Conservation (phyloP, 257 asterid species). For the Henckelia pumila region DNA sequence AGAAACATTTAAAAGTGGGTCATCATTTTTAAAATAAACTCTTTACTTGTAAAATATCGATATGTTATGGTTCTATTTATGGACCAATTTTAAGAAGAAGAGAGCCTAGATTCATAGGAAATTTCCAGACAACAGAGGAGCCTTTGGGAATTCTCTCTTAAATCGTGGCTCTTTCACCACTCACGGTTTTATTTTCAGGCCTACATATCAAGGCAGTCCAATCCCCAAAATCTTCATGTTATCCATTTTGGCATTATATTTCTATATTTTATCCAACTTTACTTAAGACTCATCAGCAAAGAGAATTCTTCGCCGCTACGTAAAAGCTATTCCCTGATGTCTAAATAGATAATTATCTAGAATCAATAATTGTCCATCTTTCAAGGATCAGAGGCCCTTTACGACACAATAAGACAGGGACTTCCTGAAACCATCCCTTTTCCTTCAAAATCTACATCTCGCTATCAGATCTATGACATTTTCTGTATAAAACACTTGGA, state of each 20-base stretch:
- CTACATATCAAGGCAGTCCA: no score
- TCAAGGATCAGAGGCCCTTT: conserved; percentile 7
- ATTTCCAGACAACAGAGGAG: background rate
- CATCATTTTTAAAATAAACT: background rate
- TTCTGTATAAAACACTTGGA: conserved; percentile 6
- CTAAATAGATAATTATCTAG: no score
- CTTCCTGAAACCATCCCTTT: background rate
- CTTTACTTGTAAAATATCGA: background rate
- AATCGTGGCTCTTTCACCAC: no score
- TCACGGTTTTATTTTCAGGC: no score
- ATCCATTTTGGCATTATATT: no score
- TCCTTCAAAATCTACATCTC: conserved; percentile 5
- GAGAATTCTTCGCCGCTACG: no score
- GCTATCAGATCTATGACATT: conserved; percentile 8
- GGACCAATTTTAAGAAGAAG: conserved; percentile 5
- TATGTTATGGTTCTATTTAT: background rate
- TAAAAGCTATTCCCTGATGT: no score
- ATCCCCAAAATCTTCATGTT: no score
- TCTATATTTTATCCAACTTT: no score
- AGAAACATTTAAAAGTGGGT: conserved; percentile 11
- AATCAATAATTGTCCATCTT: no score
- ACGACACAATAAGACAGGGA: conserved; percentile 10
- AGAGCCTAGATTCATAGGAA: conserved; percentile 9
- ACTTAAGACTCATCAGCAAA: no score
- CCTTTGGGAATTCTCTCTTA: background rate